A percentile compares a stretch with the other conserved stretches of the same genome.
phyloP scores from a whole-genome alignment of 345 rosid species.

The Linum lewisii region DNA sequence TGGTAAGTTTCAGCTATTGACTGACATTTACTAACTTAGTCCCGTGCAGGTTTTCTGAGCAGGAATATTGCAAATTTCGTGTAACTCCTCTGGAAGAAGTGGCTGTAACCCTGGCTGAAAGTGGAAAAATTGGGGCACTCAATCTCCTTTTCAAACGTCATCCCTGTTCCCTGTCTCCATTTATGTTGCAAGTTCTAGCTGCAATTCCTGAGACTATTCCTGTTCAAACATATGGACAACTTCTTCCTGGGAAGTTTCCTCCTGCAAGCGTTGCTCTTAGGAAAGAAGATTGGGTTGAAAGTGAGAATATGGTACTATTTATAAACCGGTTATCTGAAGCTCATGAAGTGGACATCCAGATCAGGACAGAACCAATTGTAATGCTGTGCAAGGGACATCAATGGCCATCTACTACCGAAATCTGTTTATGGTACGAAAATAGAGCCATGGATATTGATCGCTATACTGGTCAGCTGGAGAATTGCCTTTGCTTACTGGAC shows the following conservation, averaged over 20 bases:
- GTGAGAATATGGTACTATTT: conserved; percentile 60
- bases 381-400: conserved; percentile 40
- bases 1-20: conserved; percentile 19
- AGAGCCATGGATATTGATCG: conserved; percentile 84
- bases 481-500: conserved; percentile 66
- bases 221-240: conserved; percentile 77
- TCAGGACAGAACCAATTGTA: conserved; percentile 71
- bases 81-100: conserved; percentile 52
- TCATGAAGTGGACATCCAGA: conserved; percentile 31
- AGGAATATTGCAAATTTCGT: conserved; percentile 80
- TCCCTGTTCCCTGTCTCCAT: conserved; percentile 68
- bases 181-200: conserved; percentile 54
- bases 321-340: conserved; percentile 47
- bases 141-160: conserved; percentile 91
- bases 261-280: conserved; percentile 56
- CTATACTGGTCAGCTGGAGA: conserved; percentile 85
- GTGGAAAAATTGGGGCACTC: conserved; percentile 89
- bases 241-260: conserved; percentile 84
- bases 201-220: conserved; percentile 90
- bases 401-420: conserved; percentile 73
- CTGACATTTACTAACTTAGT: conserved; percentile 38
- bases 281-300: conserved; percentile 98
- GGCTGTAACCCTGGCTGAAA: conserved; percentile 73
- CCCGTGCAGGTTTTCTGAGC: conserved; percentile 71
- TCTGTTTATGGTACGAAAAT: conserved; percentile 65